phyloP scores from a whole-genome alignment of 306 rosid species.

The Sicyos edulis region DNA sequence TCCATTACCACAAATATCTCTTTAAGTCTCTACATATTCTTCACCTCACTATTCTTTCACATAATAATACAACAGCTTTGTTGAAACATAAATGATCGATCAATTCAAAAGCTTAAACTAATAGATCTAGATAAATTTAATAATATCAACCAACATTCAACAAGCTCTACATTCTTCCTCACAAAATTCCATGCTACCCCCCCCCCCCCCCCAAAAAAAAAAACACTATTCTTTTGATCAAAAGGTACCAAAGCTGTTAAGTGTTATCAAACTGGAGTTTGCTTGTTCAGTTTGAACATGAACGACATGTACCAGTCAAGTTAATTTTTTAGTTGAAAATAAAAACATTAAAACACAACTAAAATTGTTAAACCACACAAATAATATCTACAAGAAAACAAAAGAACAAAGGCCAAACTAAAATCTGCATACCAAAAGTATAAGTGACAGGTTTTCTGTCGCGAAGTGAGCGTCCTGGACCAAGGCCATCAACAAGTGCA shows the following conservation, averaged over 20 bases:
- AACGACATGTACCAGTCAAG: not conserved
- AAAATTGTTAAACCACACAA: not conserved
- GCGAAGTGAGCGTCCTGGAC: constrained; percentile 95
- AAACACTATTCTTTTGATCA: not conserved
- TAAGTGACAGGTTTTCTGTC: constrained; percentile 95
- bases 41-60: not conserved
- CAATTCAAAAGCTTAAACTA: no score
- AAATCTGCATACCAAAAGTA: constrained; percentile 73
- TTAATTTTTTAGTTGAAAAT: constrained; percentile 5
- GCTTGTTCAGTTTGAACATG: not conserved
- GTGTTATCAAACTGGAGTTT: not conserved
- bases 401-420: not conserved
- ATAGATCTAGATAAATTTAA: no score
- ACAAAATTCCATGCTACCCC: not conserved
- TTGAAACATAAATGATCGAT: no score
- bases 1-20: not conserved
- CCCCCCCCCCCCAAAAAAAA: no score
- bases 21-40: not conserved
- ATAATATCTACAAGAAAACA: not conserved
- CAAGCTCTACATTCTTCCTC: not conserved
- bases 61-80: not conserved
- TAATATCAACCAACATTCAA: no score
- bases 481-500: constrained; percentile 67
- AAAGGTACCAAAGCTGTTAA: no score
- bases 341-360: not conserved